These are phyloP conservation scores for Monosporascus sp. DNA, from an alignment of 2,329 filamentous ascomycete species.

Conservation along the genomic window DNA sequence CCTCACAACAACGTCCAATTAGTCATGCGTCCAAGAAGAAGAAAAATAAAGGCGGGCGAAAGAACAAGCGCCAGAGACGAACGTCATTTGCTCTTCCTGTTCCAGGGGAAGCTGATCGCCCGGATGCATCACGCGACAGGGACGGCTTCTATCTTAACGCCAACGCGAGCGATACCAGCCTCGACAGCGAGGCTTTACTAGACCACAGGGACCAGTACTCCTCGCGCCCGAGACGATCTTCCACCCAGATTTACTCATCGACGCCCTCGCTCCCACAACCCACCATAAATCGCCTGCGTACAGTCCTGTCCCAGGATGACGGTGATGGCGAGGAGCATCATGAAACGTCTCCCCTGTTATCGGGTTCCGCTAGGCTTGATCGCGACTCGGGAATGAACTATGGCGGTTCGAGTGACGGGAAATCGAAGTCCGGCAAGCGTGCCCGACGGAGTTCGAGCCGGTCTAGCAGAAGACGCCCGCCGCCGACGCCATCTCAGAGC, in stretches of 20 bases:
- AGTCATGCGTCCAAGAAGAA: constrained; percentile 49
- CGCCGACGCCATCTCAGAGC: constrained; percentile 33
- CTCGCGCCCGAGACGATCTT: constrained; percentile 60
- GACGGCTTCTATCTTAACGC: constrained; percentile 45
- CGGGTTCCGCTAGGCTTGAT: constrained; percentile 34
- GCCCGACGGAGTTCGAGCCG: constrained; percentile 45
- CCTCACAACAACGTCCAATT: neutral
- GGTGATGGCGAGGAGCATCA: constrained; percentile 45
- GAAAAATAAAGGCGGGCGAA: constrained; percentile 65
- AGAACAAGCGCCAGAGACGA: constrained; percentile 69
- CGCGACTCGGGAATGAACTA: constrained; percentile 29
- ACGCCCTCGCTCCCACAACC: constrained; percentile 32
- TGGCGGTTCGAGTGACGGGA: constrained; percentile 39
- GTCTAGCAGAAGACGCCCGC: constrained; percentile 38
- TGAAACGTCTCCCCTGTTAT: constrained; percentile 52
- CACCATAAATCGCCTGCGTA: constrained; percentile 18
- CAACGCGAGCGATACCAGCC: constrained; percentile 71
- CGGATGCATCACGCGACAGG: constrained; percentile 20
- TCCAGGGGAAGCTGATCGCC: constrained; percentile 41
- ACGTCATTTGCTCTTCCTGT: constrained; percentile 71
- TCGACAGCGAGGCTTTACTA: constrained; percentile 82
- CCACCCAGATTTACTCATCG: constrained; percentile 32
- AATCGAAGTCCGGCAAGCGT: constrained; percentile 22
- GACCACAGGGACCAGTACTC: constrained; percentile 56
- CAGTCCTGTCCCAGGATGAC: constrained; percentile 19